phyloP scores from a whole-genome alignment of 73 alveolate species.

The Tetrahymena borealis region DNA sequence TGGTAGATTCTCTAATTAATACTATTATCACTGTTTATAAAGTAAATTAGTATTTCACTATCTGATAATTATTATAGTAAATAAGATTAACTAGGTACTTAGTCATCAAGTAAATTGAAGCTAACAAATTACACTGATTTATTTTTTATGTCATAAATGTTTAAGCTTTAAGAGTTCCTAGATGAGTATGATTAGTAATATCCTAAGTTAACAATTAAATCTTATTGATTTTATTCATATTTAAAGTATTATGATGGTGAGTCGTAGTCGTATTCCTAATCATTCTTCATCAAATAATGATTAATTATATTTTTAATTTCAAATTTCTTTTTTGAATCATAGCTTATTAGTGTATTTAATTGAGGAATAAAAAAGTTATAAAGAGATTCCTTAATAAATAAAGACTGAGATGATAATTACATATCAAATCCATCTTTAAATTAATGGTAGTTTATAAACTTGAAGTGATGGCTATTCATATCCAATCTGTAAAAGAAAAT shows the following conservation, averaged over 20 bases:
- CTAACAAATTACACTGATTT: neutral
- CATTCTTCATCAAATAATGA: neutral
- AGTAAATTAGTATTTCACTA: too few relatives aligned
- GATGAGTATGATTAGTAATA: neutral
- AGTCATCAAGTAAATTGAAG: too few relatives aligned
- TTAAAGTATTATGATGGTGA: neutral
- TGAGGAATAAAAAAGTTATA: neutral
- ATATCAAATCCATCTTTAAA: neutral
- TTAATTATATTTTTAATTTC: neutral
- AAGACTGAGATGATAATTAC: neutral
- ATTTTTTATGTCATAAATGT: neutral
- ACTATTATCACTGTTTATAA: too few relatives aligned
- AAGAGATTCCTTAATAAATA: neutral
- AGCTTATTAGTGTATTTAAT: neutral
- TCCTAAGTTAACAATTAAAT: neutral
- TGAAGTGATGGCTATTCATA: neutral
- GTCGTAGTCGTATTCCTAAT: neutral
- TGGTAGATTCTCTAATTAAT: too few relatives aligned
- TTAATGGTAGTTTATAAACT: neutral
- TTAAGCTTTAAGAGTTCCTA: neutral
- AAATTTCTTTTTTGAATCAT: neutral
- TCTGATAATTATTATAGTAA: too few relatives aligned
- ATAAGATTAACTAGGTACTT: too few relatives aligned
- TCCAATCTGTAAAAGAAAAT: neutral
- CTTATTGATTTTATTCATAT: neutral